These are phyloP conservation scores for Pyrus bretschneideri DNA, from an alignment of 306 rosid genomes.

Conservation along the genomic window DNA sequence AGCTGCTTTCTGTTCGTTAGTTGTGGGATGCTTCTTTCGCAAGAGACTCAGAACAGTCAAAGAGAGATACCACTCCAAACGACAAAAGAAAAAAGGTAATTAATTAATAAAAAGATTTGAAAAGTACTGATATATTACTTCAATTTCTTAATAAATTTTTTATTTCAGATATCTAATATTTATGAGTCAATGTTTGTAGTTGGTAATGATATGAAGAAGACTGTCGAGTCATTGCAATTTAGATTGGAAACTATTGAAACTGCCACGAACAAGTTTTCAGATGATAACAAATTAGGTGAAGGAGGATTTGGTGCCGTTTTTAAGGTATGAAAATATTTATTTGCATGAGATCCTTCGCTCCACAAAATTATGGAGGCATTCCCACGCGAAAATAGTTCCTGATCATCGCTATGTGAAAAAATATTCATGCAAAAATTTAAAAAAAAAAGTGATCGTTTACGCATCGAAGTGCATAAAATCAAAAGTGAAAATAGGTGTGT, in stretches of 20 bases:
- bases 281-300: constrained; percentile 5
- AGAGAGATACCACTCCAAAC: not conserved
- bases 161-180: not conserved
- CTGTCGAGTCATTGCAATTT: constrained; percentile 34
- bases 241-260: constrained; percentile 29
- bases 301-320: constrained; percentile 59
- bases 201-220: not conserved
- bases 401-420: too few species aligned
- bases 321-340: constrained; percentile 24
- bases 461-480: too few species aligned
- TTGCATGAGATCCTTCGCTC: not conserved
- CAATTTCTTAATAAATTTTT: not conserved
- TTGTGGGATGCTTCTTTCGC: not conserved
- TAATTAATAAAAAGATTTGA: not conserved
- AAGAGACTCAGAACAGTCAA: not conserved
- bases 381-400: too few species aligned
- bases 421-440: too few species aligned
- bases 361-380: too few species aligned
- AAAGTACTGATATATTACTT: not conserved
- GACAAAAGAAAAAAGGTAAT: not conserved
- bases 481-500: too few species aligned
- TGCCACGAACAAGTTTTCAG: constrained; percentile 40
- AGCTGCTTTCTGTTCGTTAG: not conserved
- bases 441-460: too few species aligned
- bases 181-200: not conserved